These are phyloP conservation scores for Zygosaccharomyces pseudobailii DNA, from an alignment of 1,139 yeast genomes.

Conservation along the genomic window DNA sequence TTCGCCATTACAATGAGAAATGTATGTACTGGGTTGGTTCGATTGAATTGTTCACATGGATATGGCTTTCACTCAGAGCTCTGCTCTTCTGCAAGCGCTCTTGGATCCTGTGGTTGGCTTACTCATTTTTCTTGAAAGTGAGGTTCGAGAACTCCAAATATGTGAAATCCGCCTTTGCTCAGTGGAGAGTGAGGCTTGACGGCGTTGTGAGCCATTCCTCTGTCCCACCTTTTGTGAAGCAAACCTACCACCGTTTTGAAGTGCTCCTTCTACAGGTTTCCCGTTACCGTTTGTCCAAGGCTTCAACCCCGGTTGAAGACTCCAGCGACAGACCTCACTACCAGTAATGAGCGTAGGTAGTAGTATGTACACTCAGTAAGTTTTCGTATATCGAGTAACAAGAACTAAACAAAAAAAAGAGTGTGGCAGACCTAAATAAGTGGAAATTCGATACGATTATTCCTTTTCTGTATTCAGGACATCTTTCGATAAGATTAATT, in stretches of 20 bases:
- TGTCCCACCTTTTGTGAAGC: constrained; percentile 55
- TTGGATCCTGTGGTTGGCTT: constrained; percentile 54
- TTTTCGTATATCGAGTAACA: neutral
- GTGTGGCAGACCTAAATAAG: neutral
- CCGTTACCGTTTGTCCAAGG: constrained; percentile 18
- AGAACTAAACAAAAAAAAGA: neutral
- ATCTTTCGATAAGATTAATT: too few species aligned
- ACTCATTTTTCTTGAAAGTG: constrained; percentile 64
- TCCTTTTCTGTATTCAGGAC: too few species aligned
- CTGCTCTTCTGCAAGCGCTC: constrained; percentile 62
- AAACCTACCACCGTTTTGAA: constrained; percentile 59
- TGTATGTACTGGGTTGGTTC: constrained; percentile 70
- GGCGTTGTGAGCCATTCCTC: constrained; percentile 52
- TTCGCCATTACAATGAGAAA: constrained; percentile 59
- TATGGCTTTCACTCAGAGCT: constrained; percentile 48
- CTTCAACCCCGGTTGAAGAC: constrained; percentile 5
- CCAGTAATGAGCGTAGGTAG: neutral
- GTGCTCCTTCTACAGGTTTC: constrained; percentile 22
- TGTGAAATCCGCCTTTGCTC: constrained; percentile 66
- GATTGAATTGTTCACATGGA: constrained; percentile 56
- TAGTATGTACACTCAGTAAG: neutral
- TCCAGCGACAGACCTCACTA: neutral
- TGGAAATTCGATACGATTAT: too few species aligned
- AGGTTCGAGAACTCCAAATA: constrained; percentile 74
- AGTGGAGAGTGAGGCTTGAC: constrained; percentile 69